Percentiles rank a stretch among this genome's conserved stretches.
Conservation (phyloP, 2,329 filamentous ascomycete species). For the Aspergillus oerlinghausenensis region DNA sequence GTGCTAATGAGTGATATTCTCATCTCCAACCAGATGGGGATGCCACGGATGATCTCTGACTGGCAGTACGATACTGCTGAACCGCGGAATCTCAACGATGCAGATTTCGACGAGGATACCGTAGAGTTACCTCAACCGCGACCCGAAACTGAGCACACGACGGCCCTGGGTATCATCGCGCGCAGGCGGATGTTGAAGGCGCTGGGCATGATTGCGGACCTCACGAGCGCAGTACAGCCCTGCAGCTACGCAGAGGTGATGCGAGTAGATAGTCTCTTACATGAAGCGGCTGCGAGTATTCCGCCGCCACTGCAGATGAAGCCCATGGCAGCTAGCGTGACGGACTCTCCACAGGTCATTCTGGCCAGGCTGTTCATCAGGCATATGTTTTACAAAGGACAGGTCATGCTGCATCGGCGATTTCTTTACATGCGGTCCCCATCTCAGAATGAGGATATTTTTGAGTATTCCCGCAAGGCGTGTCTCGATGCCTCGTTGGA, state of each 20-base stretch:
- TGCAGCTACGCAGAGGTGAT: constrained; percentile 26
- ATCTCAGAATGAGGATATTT: constrained; percentile 18
- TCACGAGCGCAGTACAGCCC: constrained; percentile 22
- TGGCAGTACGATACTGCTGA: constrained; percentile 55
- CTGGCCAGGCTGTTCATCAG: constrained; percentile 17
- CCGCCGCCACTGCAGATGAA: constrained; percentile 14
- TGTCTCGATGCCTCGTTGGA: constrained; percentile 46
- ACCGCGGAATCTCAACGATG: constrained; percentile 55
- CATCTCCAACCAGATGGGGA: constrained; percentile 58
- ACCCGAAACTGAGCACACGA: constrained; percentile 42
- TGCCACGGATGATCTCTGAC: constrained; percentile 56
- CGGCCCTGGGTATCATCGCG: constrained; percentile 32
- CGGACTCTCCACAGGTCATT: constrained; percentile 19
- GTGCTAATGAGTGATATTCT: constrained; percentile 53
- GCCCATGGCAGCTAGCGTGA: constrained; percentile 15
- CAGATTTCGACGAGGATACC: constrained; percentile 52
- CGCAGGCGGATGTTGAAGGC: constrained; percentile 27
- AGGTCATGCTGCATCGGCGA: constrained; percentile 19
- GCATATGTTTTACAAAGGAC: constrained; percentile 20
- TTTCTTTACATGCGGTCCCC: constrained; percentile 7
- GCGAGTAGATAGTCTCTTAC: constrained; percentile 24
- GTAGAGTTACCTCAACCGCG: constrained; percentile 48
- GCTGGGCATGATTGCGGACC: constrained; percentile 28
- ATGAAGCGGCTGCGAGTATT: constrained; percentile 16
- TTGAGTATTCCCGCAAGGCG: constrained; percentile 37